Percentiles rank a stretch among this genome's conserved stretches.
phyloP scores from a whole-genome alignment of 2,329 filamentous ascomycete genomes.

The Alternaria viburni region DNA sequence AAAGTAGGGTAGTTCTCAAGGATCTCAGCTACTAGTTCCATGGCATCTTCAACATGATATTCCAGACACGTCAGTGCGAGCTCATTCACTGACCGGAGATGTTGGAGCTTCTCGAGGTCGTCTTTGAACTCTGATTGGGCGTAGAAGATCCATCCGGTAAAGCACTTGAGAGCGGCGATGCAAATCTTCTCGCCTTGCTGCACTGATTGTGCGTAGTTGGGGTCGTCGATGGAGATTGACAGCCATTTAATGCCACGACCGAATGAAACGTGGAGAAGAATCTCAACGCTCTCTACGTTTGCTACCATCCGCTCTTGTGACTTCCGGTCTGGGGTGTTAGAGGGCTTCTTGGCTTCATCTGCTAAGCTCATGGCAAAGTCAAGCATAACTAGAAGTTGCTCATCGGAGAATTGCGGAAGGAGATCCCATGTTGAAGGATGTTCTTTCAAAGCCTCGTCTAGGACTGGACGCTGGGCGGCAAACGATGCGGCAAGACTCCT shows the following conservation, averaged over 20 bases:
- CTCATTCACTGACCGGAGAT: conserved; percentile 66
- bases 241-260: conserved; percentile 44
- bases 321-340: conserved; percentile 61
- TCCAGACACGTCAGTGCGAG: conserved; percentile 67
- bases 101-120: conserved; percentile 62
- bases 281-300: conserved; percentile 60
- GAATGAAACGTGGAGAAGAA: conserved; percentile 54
- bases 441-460: conserved; percentile 57
- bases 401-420: conserved; percentile 55
- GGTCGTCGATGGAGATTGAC: conserved; percentile 31
- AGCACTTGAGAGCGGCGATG: conserved; percentile 42
- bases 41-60: conserved; percentile 57
- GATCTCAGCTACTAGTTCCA: conserved; percentile 46
- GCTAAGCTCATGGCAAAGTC: conserved; percentile 71
- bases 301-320: conserved; percentile 60
- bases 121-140: conserved; percentile 68
- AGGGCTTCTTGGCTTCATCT: conserved; percentile 72
- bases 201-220: conserved; percentile 26
- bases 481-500: conserved; percentile 69
- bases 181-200: conserved; percentile 43
- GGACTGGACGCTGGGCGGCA: conserved; percentile 53
- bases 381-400: conserved; percentile 63
- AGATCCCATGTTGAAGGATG: conserved; percentile 54
- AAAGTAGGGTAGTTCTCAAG: conserved; percentile 46
- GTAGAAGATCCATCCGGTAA: conserved; percentile 72